Conservation (phyloP, 371 early-diverging fungal species). For the Mortierella sp. region DNA sequence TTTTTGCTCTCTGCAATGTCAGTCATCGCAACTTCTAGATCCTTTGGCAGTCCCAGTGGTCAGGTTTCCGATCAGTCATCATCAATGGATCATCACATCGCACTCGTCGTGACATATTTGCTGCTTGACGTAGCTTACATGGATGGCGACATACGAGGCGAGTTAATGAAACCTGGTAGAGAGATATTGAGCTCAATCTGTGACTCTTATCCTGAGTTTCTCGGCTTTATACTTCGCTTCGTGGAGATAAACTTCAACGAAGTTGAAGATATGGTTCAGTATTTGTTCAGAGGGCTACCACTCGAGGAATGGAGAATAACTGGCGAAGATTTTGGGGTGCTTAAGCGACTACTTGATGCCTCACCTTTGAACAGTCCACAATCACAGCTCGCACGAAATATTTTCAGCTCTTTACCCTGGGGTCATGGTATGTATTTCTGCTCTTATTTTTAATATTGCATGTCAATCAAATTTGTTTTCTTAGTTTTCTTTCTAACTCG, state of each 20-base stretch:
- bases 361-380: slow-evolving; percentile 41
- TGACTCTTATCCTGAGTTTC: slow-evolving; percentile 54
- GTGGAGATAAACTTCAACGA: slow-evolving; percentile 58
- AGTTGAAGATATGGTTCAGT: slow-evolving; percentile 67
- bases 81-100: slow-evolving; percentile 23
- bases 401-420: slow-evolving; percentile 63
- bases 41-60: not conserved
- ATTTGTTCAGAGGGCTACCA: slow-evolving; percentile 65
- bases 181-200: slow-evolving; percentile 63
- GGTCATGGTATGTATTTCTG: slow-evolving; percentile 12
- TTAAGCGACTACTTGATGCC: slow-evolving; percentile 58
- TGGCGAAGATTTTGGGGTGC: slow-evolving; percentile 55
- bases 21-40: slow-evolving; percentile 21
- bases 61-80: not conserved
- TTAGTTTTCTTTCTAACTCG: not conserved
- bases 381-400: slow-evolving; percentile 59
- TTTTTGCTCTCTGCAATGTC: slow-evolving; percentile 47
- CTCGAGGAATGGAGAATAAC: slow-evolving; percentile 61
- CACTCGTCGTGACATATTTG: slow-evolving; percentile 58
- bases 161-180: slow-evolving; percentile 66
- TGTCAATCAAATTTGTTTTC: not conserved
- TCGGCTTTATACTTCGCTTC: slow-evolving; percentile 63
- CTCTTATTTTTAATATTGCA: not conserved
- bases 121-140: slow-evolving; percentile 64
- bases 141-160: slow-evolving; percentile 56